Evolutionary conservation across 305 asterid genomes (phyloP), one percentile per base, ranked within the genome.

Genomic region (Rubia balearica): DNA sequence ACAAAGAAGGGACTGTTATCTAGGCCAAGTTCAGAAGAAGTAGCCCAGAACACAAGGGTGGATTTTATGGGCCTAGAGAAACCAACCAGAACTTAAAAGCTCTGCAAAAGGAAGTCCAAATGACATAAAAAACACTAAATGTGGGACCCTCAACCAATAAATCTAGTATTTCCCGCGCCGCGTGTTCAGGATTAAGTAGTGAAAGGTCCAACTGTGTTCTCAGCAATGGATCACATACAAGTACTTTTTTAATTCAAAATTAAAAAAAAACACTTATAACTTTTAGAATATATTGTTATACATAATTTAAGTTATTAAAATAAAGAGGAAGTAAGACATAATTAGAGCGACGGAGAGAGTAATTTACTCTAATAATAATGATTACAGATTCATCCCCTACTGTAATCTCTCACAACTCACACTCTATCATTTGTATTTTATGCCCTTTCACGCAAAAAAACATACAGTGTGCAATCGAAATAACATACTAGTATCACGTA

Each of bases 151-250:
- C 75, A 61, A 61, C 7, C 40, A 51, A 19, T 5, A 36, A 59
- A 22, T 59, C 30, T n/a, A n/a, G n/a, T 10, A 59, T 24, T 57
- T 21, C 45, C 43, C 57, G 7, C 41, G 55, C 70, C 70, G 64
- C 70, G 70, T 51, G 48, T 49, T 63, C 7, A 7, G 7, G 75
- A 72, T 72, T 36, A 49, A 56, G 64, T 22, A 13, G 17, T 17
- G 30, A 19, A 19, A 13, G 63, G 53, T 65, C 69, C 62, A 62
- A 36, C 41, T 48, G 38, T 40, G 51, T n/a, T 36, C 72, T 19
- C 21, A 8, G 3, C 62, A 21, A 36, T 57, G 62, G 62, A 24
- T 24, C 27, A n/a, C n/a, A n/a, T n/a, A n/a, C n/a, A n/a, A n/a
- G n/a, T n/a, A n/a, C n/a, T n/a, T n/a, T n/a, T n/a, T n/a, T n/a